Conservation (phyloP, 805 yeast species). For the Cyberlindnera samutprakarnensis region DNA sequence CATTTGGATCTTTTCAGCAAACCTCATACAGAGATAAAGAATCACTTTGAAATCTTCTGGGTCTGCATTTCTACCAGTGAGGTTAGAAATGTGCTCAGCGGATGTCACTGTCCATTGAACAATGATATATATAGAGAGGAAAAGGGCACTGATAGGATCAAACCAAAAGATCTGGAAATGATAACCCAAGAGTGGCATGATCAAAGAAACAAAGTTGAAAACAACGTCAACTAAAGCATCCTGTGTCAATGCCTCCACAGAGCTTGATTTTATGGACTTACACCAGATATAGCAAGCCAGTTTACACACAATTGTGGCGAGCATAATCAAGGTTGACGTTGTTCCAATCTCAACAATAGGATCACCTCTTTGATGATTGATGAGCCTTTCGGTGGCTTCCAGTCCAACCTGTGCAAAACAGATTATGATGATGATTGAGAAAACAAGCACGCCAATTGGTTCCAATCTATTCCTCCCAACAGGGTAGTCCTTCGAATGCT, state of each 20-base stretch:
- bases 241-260: slow-evolving; percentile 74
- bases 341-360: slow-evolving; percentile 39
- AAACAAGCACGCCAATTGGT: slow-evolving; percentile 71
- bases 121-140: slow-evolving; percentile 55
- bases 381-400: slow-evolving; percentile 46
- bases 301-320: slow-evolving; percentile 52
- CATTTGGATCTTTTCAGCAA: slow-evolving; percentile 56
- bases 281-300: slow-evolving; percentile 61
- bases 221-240: slow-evolving; percentile 76
- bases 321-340: slow-evolving; percentile 54
- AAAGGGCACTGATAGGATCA: slow-evolving; percentile 67
- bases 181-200: slow-evolving; percentile 61
- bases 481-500: slow-evolving; percentile 50
- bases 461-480: slow-evolving; percentile 68
- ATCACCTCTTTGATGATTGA: slow-evolving; percentile 28
- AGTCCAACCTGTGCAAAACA: slow-evolving; percentile 69
- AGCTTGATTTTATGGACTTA: slow-evolving; percentile 47
- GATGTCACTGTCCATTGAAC: slow-evolving; percentile 58
- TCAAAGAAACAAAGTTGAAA: slow-evolving; percentile 61
- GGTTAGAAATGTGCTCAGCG: slow-evolving; percentile 63
- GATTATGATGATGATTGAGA: slow-evolving; percentile 61
- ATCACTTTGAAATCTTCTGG: slow-evolving; percentile 57
- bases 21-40: slow-evolving; percentile 58
- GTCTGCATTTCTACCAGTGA: slow-evolving; percentile 68
- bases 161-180: slow-evolving; percentile 55